These are phyloP conservation scores for Thymus quinquecostatus DNA, from an alignment of 257 asterid genomes.

Conservation along the genomic window DNA sequence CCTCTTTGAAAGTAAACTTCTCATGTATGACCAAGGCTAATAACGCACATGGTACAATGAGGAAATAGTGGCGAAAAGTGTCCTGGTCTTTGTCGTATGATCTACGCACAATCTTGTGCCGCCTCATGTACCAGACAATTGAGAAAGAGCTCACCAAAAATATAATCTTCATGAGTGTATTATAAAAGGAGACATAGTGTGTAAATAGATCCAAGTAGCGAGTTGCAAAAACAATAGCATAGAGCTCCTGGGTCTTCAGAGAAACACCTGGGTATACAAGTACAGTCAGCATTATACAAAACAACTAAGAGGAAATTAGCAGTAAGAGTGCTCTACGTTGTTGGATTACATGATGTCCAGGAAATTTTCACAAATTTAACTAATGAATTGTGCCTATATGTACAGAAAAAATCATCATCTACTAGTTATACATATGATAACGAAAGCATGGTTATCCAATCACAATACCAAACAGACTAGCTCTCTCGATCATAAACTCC, in stretches of 20 bases:
- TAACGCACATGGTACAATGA: slow-evolving; percentile 64
- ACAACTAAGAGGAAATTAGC: slow-evolving; percentile 3
- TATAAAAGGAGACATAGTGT: slow-evolving; percentile 66
- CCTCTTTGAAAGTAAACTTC: slow-evolving; percentile 78
- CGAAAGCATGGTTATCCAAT: slow-evolving; percentile 7
- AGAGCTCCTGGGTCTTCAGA: slow-evolving; percentile 87
- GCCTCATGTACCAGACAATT: slow-evolving; percentile 88
- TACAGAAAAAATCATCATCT: not conserved
- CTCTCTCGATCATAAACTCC: not conserved
- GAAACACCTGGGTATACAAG: slow-evolving; percentile 62
- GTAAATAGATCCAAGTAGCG: slow-evolving; percentile 87
- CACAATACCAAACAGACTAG: not conserved
- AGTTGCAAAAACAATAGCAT: slow-evolving; percentile 79
- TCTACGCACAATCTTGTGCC: slow-evolving; percentile 82
- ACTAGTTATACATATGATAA: not conserved
- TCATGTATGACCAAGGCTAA: slow-evolving; percentile 70
- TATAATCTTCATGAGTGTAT: slow-evolving; percentile 75
- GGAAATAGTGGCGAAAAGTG: slow-evolving; percentile 81
- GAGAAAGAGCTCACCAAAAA: slow-evolving; percentile 89
- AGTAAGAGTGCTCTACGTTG: not conserved
- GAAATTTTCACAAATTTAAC: not conserved
- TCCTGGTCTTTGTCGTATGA: slow-evolving; percentile 91
- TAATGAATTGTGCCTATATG: not conserved
- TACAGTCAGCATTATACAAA: slow-evolving; percentile 27
- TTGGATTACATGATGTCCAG: not conserved